Evolutionary conservation across 305 asterid species (phyloP).

Genomic region (Euphrasia arctica): DNA sequence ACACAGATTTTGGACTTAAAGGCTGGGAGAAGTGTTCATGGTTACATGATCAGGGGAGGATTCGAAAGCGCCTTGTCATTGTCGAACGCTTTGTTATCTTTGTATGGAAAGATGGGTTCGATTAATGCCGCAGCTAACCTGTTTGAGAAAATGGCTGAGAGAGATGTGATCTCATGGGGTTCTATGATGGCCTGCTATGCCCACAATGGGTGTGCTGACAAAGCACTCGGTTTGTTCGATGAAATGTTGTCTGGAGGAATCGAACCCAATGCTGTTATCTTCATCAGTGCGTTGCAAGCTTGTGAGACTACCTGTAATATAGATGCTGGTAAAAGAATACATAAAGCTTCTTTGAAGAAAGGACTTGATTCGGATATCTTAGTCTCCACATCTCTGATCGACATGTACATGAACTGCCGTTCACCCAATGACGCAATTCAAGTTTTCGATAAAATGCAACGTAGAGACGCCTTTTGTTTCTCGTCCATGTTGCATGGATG

Average conservation of each 20-base stretch:
- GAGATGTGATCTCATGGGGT: slow-evolving; percentile 81
- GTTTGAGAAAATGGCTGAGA: slow-evolving; percentile 48
- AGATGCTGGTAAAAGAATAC: slow-evolving; percentile 51
- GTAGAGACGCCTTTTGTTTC: slow-evolving; percentile 55
- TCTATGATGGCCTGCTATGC: slow-evolving; percentile 67
- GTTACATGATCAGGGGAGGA: slow-evolving; percentile 41
- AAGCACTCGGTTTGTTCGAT: slow-evolving; percentile 47
- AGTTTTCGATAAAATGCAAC: slow-evolving; percentile 45
- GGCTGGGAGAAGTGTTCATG: slow-evolving; percentile 62
- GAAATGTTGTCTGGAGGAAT: slow-evolving; percentile 44
- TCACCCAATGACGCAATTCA: slow-evolving; percentile 58
- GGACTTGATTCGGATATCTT: slow-evolving; percentile 40
- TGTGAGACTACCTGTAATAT: slow-evolving; percentile 51
- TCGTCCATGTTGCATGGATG: slow-evolving; percentile 57
- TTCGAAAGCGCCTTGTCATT: slow-evolving; percentile 39
- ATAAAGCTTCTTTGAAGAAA: slow-evolving; percentile 38
- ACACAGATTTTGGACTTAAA: slow-evolving; percentile 39
- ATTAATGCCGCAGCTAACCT: slow-evolving; percentile 37
- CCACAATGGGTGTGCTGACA: slow-evolving; percentile 43
- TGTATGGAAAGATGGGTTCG: slow-evolving; percentile 56
- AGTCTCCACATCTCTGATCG: slow-evolving; percentile 68
- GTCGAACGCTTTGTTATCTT: slow-evolving; percentile 52
- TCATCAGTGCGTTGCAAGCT: slow-evolving; percentile 64
- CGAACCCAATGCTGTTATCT: slow-evolving; percentile 42
- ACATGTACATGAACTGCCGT: slow-evolving; percentile 75